Base-by-base conservation (phyloP, 768 basidiomycete genomes). In the Boletus rex-veris region DNA sequence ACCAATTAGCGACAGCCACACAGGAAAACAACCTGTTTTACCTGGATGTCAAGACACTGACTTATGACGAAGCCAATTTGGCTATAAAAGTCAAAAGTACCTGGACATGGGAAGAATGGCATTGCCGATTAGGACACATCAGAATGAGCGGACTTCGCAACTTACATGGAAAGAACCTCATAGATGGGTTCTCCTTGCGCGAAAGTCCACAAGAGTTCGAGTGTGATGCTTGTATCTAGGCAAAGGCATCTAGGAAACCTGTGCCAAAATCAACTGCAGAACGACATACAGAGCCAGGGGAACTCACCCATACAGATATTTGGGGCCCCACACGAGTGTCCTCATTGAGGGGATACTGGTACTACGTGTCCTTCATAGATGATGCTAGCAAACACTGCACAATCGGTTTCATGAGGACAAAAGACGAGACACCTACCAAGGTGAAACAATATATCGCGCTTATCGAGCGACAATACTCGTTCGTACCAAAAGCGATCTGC, bases 231-330 rank as follows among this genome's bases (percentile, higher is more conserved):
- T 19, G 19, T 19, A 19, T 19, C 19, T 3, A 19, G 37, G 52
- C 50, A 0, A 58, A 61, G 11, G 1, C 5, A 0, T 24, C n/a
- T 3, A 1, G 33, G 0, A 0, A 11, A 31, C 50, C 44, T 1
- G 2, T 54, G 1, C 50, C 47, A 3, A 18, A 37, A 28, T 19
- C 19, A 19, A 3, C 19, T 19, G 19, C 19, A 16, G 19, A 12
- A 12, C 3, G 15, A 3, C 33, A 1, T 0, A 10, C 14, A 6
- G 12, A 47, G 0, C 33, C 24, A 0, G 53, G 50, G 5, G 50
- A 58, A 8, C 33, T 54, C 4, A 55, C 26, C 0, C 53, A 60
- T 18, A 50, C 39, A 1, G 47, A 60, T 12, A n/a, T 60, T 0
- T 60, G 55, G 50, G 59, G 50, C 30, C 56, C 31, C 4, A 35